Conservation (phyloP, 176 grass and related monocot species). For the Bothriochloa decipiens region DNA sequence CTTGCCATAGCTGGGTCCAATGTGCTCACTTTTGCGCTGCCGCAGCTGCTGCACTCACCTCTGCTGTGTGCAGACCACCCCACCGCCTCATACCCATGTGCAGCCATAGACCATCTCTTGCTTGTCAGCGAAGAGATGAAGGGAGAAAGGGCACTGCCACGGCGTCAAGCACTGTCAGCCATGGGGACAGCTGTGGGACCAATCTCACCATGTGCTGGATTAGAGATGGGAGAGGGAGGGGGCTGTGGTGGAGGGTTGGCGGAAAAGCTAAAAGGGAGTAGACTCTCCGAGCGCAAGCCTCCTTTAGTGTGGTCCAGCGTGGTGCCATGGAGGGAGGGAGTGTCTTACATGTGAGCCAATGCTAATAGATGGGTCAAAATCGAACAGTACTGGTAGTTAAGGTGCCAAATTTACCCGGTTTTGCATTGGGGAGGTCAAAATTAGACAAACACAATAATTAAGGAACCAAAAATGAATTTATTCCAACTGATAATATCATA, state of each 20-base stretch:
- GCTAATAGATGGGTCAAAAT: not conserved
- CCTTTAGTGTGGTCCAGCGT: not conserved
- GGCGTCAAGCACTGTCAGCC: not conserved
- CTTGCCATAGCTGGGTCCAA: not conserved
- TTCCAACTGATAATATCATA: slow-evolving; percentile 18
- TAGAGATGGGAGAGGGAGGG: not conserved
- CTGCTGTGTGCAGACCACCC: not conserved
- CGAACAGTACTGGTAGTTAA: not conserved
- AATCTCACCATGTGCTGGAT: not conserved
- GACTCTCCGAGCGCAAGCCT: not conserved
- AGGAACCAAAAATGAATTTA: not conserved
- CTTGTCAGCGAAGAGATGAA: not conserved
- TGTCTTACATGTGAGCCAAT: not conserved
- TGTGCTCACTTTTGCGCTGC: not conserved
- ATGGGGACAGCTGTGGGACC: not conserved
- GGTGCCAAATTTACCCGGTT: not conserved
- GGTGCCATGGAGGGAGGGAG: not conserved
- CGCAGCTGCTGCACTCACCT: not conserved
- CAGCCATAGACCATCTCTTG: not conserved
- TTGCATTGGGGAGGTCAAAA: not conserved
- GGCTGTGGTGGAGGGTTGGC: not conserved
- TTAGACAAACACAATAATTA: not conserved
- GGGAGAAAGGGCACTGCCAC: not conserved
- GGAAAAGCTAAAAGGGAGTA: not conserved
- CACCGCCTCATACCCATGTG: not conserved